Evolutionary conservation across 768 basidiomycete genomes (phyloP).

Genomic region (Kwoniella europaea): DNA sequence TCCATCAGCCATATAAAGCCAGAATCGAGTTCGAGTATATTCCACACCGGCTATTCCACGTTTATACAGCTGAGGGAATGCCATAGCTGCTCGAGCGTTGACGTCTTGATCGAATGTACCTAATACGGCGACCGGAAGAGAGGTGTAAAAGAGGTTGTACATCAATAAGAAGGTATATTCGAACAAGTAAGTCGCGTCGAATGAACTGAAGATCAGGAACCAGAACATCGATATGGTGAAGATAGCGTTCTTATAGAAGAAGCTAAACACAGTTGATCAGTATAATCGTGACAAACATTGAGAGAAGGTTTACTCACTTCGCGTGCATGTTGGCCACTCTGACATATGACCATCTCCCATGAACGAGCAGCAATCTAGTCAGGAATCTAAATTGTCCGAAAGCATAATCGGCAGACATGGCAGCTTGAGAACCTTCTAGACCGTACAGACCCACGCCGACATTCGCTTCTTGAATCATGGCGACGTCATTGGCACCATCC

Average conservation of each 20-base stretch:
- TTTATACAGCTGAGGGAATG: constrained; percentile 93
- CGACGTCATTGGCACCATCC: constrained; percentile 94
- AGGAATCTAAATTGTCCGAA: constrained; percentile 96
- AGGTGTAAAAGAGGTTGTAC: constrained; percentile 91
- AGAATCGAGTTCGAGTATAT: constrained; percentile 89
- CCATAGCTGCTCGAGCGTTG: constrained; percentile 83
- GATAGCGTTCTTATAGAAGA: constrained; percentile 89
- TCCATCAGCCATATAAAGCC: constrained; percentile 92
- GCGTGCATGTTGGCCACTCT: constrained; percentile 85
- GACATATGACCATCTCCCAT: constrained; percentile 96
- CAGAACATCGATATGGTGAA: constrained; percentile 73
- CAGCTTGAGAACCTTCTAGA: constrained; percentile 94
- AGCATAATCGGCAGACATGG: constrained; percentile 98
- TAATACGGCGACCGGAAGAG: constrained; percentile 85
- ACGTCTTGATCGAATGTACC: constrained; percentile 97
- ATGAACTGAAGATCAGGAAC: constrained; percentile 91
- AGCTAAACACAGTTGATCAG: constrained; percentile 68
- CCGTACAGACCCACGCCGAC: constrained; percentile 93
- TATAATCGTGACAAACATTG: not conserved
- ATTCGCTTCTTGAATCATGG: constrained; percentile 99
- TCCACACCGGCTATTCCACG: constrained; percentile 92
- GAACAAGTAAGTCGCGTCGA: constrained; percentile 92
- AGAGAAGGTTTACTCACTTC: constrained; percentile 39
- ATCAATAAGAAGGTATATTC: constrained; percentile 92
- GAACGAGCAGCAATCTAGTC: constrained; percentile 86